Conservation (phyloP, 495 filamentous ascomycete genomes). For the Sphaerosporella brunnea region DNA sequence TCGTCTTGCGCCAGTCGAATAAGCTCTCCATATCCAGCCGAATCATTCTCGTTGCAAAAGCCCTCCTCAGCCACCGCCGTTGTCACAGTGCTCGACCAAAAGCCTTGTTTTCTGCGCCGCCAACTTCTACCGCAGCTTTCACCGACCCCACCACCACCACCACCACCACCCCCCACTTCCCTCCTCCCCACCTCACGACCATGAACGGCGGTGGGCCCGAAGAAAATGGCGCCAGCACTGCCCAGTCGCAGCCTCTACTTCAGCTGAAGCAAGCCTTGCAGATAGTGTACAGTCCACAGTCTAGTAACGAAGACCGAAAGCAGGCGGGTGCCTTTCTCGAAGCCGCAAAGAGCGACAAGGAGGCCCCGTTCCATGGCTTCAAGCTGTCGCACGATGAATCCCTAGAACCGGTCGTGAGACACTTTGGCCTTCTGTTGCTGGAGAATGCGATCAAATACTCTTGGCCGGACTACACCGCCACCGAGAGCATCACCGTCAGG, state of each 20-base stretch:
- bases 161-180: too few relatives aligned
- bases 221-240: conserved; percentile 7
- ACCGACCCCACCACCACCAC: too few relatives aligned
- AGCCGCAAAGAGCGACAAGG: conserved; percentile 52
- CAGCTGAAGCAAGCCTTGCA: conserved; percentile 67
- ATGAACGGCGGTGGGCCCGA: background rate
- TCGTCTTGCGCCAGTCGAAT: too few relatives aligned
- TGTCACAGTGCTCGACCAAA: too few relatives aligned
- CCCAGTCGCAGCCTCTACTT: conserved; percentile 27
- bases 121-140: too few relatives aligned
- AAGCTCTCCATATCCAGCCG: too few relatives aligned
- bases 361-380: conserved; percentile 74
- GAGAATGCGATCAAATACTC: conserved; percentile 73
- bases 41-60: too few relatives aligned
- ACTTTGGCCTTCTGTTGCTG: conserved; percentile 80
- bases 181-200: too few relatives aligned
- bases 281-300: conserved; percentile 65
- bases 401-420: conserved; percentile 64
- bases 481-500: conserved; percentile 47
- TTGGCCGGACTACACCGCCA: conserved; percentile 49
- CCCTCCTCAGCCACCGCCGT: too few relatives aligned
- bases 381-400: conserved; percentile 52
- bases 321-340: conserved; percentile 73
- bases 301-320: conserved; percentile 65
- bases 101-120: too few relatives aligned